Base-by-base conservation (phyloP, 192 early-diverging fungal genomes). In the Pilaira anomala region DNA sequence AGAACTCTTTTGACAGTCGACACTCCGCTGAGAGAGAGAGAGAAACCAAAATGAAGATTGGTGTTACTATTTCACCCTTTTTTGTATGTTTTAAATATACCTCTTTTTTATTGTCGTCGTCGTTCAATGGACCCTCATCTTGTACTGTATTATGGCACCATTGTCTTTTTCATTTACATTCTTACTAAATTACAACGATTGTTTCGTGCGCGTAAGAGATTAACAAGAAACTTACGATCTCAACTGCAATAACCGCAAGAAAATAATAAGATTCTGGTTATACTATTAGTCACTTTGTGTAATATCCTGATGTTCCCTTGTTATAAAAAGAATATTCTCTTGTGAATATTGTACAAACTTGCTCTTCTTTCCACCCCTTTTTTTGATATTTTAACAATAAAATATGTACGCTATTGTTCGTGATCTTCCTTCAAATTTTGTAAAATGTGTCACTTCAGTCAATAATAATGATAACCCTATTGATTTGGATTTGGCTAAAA, bases 361-460 rank as follows among this genome's bases (percentile, higher is more conserved):
- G 13, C 1, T 5, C 4, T 46, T 4, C 3, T 46, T 19, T 46
- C 5, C 4, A 46, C 16, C 9, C 44, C 28, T 45, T 66, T 14
- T 70, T 74, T n/a, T 60, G n/a, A 78, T 46, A 60, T 71, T 45
- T 40, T 29, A 3, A 36, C 11, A 36, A 36, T 9, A 9, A 36
- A 36, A 36, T 36, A 36, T 36, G 33, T 36, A 36, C 33, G 33
- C 33, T 36, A 36, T 36, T 36, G 33, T 36, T 36, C 33, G 33
- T 36, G 33, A 36, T 36, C 33, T 36, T 4, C 33, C 33, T 36
- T 36, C 33, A 36, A 36, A 9, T 36, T 36, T 36, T 36, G 33
- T 4, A 5, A 36, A 36, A 9, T 36, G 33, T 36, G 33, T 36
- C 33, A 36, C 33, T 1, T 36, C 33, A 6, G 33, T 36, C 11